These are phyloP conservation scores for Pythium chondricola DNA, from an alignment of 352 stramenopile species.

Conservation along the genomic window DNA sequence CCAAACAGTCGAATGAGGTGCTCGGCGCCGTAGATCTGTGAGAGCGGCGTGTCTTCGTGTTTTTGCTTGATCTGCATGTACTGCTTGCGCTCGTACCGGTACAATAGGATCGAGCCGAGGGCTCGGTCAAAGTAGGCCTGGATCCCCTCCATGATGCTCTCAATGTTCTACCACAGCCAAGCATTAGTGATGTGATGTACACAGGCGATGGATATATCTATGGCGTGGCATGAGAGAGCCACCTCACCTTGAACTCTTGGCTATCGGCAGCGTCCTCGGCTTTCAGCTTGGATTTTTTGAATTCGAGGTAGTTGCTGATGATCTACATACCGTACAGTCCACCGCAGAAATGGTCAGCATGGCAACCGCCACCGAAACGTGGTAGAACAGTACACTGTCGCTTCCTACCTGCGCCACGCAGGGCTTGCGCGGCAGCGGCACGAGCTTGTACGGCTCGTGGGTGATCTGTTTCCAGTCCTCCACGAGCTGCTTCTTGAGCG, in stretches of 20 bases:
- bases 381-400: background rate
- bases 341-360: background rate
- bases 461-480: conserved; percentile 88
- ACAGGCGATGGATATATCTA: background rate
- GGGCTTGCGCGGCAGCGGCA: conserved; percentile 77
- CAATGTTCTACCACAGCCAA: conserved; percentile 37
- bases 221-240: too few species aligned
- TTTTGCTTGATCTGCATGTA: conserved; percentile 74
- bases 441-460: conserved; percentile 70
- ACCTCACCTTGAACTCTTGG: conserved; percentile 62
- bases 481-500: conserved; percentile 89
- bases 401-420: conserved; percentile 39
- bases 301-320: conserved; percentile 72
- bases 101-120: conserved; percentile 87
- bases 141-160: conserved; percentile 79
- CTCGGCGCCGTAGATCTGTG: conserved; percentile 90
- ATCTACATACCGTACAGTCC: conserved; percentile 44
- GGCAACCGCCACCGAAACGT: background rate
- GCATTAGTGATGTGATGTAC: background rate
- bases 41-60: conserved; percentile 53
- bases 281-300: conserved; percentile 65
- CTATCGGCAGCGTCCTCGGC: conserved; percentile 41
- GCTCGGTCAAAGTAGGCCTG: conserved; percentile 88
- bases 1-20: conserved; percentile 89
- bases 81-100: conserved; percentile 87